phyloP scores from a whole-genome alignment of 768 basidiomycete species.

The Tylopilus felleus region DNA sequence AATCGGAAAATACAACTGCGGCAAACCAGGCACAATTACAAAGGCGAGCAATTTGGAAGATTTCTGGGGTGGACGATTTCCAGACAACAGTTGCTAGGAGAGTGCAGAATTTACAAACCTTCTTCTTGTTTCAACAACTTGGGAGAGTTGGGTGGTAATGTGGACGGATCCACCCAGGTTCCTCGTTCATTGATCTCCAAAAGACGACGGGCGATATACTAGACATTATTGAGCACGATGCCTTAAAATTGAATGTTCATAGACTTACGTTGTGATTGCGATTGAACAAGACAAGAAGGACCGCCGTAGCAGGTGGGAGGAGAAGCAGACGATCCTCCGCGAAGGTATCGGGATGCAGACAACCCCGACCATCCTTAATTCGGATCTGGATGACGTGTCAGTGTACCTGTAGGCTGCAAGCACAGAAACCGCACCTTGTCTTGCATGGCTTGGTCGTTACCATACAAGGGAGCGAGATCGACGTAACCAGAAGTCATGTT shows the following conservation, averaged over 20 bases:
- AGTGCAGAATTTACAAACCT: conserved; percentile 17
- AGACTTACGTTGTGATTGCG: conserved; percentile 80
- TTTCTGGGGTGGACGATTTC: conserved; percentile 40
- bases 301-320: conserved; percentile 74
- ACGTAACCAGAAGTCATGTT: conserved; percentile 89
- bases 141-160: conserved; percentile 31
- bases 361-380: conserved; percentile 59
- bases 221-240: background rate
- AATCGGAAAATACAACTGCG: conserved; percentile 75
- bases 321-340: conserved; percentile 75
- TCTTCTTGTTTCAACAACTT: conserved; percentile 57
- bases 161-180: conserved; percentile 54
- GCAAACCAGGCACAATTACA: conserved; percentile 83
- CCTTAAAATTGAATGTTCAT: background rate
- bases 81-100: background rate
- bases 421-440: conserved; percentile 44
- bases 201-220: conserved; percentile 79
- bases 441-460: conserved; percentile 61
- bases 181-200: conserved; percentile 80
- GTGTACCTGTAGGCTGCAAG: background rate
- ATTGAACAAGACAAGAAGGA: conserved; percentile 79
- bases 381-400: conserved; percentile 21
- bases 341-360: conserved; percentile 67
- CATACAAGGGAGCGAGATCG: conserved; percentile 81
- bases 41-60: conserved; percentile 81